Percentiles rank a stretch among this genome's conserved stretches.
phyloP scores from a whole-genome alignment of 179 eudicot genomes.

The Patellifolia procumbens region DNA sequence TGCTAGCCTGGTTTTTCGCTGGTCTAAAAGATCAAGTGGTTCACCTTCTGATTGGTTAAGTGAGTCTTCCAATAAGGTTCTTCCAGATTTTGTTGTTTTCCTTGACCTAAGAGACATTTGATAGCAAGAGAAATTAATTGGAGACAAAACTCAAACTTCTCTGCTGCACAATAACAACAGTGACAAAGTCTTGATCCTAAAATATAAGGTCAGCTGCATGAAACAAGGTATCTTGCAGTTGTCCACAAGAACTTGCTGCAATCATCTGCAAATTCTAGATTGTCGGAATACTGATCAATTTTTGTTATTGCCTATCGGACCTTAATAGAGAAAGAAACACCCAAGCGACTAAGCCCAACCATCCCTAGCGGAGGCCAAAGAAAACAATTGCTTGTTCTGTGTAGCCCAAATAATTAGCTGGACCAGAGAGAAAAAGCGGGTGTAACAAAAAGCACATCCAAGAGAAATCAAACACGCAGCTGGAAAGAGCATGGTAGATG shows the following conservation, averaged over 20 bases:
- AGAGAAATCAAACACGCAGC: too few relatives aligned
- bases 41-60: slow-evolving; percentile 69
- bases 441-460: too few relatives aligned
- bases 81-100: slow-evolving; percentile 52
- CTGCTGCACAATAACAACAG: background rate
- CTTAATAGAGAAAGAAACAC: too few relatives aligned
- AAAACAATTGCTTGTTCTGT: too few relatives aligned
- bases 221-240: too few relatives aligned
- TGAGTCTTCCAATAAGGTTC: slow-evolving; percentile 66
- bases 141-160: background rate
- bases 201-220: too few relatives aligned
- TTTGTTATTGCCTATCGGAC: too few relatives aligned
- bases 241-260: background rate
- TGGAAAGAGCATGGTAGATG: too few relatives aligned
- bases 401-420: too few relatives aligned
- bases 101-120: slow-evolving; percentile 45
- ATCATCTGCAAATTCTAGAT: background rate
- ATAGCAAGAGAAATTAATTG: background rate
- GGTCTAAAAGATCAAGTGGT: slow-evolving; percentile 91
- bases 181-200: background rate
- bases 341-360: too few relatives aligned
- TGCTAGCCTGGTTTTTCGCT: slow-evolving; percentile 65
- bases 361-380: too few relatives aligned
- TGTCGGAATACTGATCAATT: background rate
- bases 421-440: too few relatives aligned